phyloP scores from a whole-genome alignment of 2,329 filamentous ascomycete genomes.

The Aspergillus intermedius region DNA sequence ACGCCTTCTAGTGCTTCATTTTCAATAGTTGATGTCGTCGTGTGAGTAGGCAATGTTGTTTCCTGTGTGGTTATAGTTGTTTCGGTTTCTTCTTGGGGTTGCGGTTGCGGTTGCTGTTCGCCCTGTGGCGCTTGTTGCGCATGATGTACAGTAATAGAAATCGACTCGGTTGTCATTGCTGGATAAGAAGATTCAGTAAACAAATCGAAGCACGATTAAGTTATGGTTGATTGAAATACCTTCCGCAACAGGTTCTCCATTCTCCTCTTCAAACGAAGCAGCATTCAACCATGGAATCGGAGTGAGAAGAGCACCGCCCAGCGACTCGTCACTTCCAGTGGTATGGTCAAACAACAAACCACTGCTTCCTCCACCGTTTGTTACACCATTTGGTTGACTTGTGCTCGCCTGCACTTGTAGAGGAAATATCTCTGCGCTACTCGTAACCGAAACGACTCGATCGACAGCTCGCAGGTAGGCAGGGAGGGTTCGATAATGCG shows the following conservation, averaged over 20 bases:
- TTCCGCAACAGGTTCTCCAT: slow-evolving; percentile 11
- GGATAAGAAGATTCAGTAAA: neutral
- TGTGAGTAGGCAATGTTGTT: neutral
- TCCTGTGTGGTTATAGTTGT: neutral
- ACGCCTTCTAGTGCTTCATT: slow-evolving; percentile 14
- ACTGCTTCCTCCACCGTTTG: slow-evolving; percentile 31
- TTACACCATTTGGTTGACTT: slow-evolving; percentile 50
- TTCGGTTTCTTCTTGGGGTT: slow-evolving; percentile 5
- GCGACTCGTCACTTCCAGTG: slow-evolving; percentile 76
- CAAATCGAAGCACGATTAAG: neutral
- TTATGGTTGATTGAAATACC: slow-evolving; percentile 8
- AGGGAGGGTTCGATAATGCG: slow-evolving; percentile 73
- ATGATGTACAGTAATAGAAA: neutral
- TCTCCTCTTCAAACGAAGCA: slow-evolving; percentile 22
- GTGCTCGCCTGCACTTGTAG: slow-evolving; percentile 44
- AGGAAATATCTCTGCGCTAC: slow-evolving; percentile 71
- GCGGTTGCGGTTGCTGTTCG: slow-evolving; percentile 3
- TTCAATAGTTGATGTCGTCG: slow-evolving; percentile 8
- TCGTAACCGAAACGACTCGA: slow-evolving; percentile 84
- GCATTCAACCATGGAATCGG: slow-evolving; percentile 80
- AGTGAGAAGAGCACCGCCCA: slow-evolving; percentile 85
- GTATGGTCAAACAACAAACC: slow-evolving; percentile 28
- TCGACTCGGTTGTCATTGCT: neutral
- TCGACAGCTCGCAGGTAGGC: slow-evolving; percentile 87
- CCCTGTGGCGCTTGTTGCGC: neutral